Conservation (phyloP, 163 green algal genomes). For the Prototheca cutis region DNA sequence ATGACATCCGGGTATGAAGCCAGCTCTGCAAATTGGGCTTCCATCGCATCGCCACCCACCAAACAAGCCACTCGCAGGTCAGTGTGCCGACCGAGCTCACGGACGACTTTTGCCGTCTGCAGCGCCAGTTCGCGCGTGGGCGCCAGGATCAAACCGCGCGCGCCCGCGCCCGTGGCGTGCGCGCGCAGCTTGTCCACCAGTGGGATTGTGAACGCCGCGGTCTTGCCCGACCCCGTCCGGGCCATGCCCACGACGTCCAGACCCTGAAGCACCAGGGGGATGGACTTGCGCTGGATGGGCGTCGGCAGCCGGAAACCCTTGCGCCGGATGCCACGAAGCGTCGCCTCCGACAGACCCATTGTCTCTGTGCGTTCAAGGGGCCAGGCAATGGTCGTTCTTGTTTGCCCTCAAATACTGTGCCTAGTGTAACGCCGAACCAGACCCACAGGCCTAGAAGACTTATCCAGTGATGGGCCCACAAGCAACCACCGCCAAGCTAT, state of each 20-base stretch:
- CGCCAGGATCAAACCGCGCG: constrained; percentile 74
- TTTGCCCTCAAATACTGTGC: neutral
- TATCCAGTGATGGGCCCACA: too few species aligned
- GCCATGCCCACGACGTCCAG: constrained; percentile 96
- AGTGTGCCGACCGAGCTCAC: constrained; percentile 51
- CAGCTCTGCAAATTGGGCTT: constrained; percentile 93
- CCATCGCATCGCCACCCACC: constrained; percentile 92
- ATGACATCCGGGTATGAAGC: constrained; percentile 82
- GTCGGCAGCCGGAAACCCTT: constrained; percentile 95
- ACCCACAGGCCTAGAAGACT: too few species aligned
- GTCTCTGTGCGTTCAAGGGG: constrained; percentile 47
- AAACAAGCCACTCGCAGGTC: constrained; percentile 67
- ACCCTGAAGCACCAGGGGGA: constrained; percentile 77
- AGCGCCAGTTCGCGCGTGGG: constrained; percentile 87
- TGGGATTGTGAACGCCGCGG: constrained; percentile 92
- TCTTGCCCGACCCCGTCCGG: constrained; percentile 94
- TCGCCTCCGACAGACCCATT: constrained; percentile 54
- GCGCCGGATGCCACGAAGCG: constrained; percentile 71
- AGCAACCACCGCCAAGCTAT: too few species aligned
- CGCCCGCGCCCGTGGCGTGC: constrained; percentile 62
- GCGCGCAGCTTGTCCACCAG: constrained; percentile 73
- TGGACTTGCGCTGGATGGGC: constrained; percentile 86
- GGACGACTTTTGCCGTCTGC: constrained; percentile 61
- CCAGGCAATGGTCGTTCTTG: neutral
- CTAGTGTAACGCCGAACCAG: too few species aligned